These are phyloP conservation scores for Trametes coccinea DNA, from an alignment of 768 basidiomycete species.

Conservation along the genomic window DNA sequence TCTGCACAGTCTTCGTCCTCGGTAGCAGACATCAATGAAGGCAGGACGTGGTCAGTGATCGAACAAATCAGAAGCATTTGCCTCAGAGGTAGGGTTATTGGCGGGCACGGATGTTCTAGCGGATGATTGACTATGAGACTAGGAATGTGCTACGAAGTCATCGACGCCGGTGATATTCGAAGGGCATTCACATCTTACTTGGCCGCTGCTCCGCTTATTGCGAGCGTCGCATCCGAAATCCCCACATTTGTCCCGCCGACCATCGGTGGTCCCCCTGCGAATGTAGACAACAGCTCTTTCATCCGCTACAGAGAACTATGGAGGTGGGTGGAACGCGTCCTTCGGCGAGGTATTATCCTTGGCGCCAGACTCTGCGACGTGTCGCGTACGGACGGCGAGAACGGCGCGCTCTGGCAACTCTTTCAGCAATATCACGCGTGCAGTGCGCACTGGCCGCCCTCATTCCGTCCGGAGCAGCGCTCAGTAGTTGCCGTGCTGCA, in stretches of 20 bases:
- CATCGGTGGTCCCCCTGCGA: constrained; percentile 15
- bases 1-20: constrained; percentile 43
- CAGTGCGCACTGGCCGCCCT: constrained; percentile 72
- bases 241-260: constrained; percentile 31
- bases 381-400: constrained; percentile 35
- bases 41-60: constrained; percentile 68
- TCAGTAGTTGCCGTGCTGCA: constrained; percentile 69
- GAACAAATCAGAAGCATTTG: constrained; percentile 78
- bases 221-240: constrained; percentile 48
- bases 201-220: constrained; percentile 54
- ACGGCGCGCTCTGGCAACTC: constrained; percentile 58
- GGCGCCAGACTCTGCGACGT: constrained; percentile 50
- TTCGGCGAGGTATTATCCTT: constrained; percentile 79
- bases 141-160: constrained; percentile 79
- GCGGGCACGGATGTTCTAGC: not conserved
- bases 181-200: constrained; percentile 61
- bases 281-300: constrained; percentile 55
- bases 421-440: constrained; percentile 61
- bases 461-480: constrained; percentile 76
- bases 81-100: constrained; percentile 60
- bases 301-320: constrained; percentile 77
- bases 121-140: constrained; percentile 1
- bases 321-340: constrained; percentile 78
- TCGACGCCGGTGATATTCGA: constrained; percentile 48
- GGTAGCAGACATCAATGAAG: constrained; percentile 61